Base-by-base conservation (phyloP, 208 protist genomes). In the Leishmania tarentolae region DNA sequence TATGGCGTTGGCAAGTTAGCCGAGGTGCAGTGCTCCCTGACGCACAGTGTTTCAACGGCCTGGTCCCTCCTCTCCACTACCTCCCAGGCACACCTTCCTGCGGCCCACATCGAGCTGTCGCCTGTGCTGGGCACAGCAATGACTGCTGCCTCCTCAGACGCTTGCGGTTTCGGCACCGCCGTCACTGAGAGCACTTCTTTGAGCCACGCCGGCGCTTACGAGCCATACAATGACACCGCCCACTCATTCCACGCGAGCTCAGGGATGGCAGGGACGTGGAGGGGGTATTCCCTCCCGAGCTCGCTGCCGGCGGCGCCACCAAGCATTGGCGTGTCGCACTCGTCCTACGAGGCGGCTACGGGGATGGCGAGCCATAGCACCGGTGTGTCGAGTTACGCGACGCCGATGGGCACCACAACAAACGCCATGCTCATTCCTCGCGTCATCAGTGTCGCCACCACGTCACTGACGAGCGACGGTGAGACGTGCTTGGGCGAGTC, bases 51-150 rank as follows among this genome's bases (percentile, higher is more conserved):
- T 2, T 76, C 75, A 31, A 78, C 75, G 31, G 68, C 5, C 24
- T 84, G 81, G 81, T 80, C 81, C 44, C 69, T 84, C 44, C n/a
- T 84, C 35, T 80, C 81, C 42, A 80, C 75, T 15, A 61, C 81
- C 6, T 57, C 66, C 13, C 68, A 84, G 81, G 21, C 44, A 17
- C 68, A 71, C 40, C 15, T 84, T 28, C 19, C 37, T 8, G 15
- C 24, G 21, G 35, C 11, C 1, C 21, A 1, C 61, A 31, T 35
- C 42, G 56, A 24, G 6, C 74, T 37, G 11, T 19, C 35, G 28
- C 11, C 37, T 37, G 24, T 28, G 40, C 37, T 21, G 28, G 57
- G 6, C 59, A 0, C 73, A 19, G 8, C 21, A 9, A 72, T 28
- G n/a, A n/a, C 19, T 6, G 9, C 3, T 28, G 52, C 42, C 42